Percentiles rank a stretch among this genome's conserved stretches.
These are phyloP conservation scores for Pezicula carpinea DNA, from an alignment of 2,329 filamentous ascomycete genomes.

Conservation along the genomic window DNA sequence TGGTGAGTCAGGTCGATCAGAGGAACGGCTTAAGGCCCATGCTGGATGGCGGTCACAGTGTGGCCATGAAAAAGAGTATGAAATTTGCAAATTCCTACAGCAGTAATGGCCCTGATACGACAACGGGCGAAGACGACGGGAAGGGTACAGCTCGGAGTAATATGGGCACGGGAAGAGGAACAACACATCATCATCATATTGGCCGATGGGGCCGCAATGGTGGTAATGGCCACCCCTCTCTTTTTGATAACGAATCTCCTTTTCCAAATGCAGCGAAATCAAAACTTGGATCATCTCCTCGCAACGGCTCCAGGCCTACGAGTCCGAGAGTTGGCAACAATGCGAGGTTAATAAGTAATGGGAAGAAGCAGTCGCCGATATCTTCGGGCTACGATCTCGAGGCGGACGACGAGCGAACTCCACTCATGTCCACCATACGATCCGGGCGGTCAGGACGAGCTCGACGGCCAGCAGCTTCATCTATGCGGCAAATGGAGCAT, in stretches of 20 bases:
- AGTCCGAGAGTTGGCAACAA: constrained; percentile 59
- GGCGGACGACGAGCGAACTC: constrained; percentile 84
- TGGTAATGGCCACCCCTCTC: constrained; percentile 62
- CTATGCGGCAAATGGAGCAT: constrained; percentile 67
- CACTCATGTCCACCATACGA: constrained; percentile 63
- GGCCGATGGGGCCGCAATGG: constrained; percentile 71
- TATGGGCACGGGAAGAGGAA: constrained; percentile 59
- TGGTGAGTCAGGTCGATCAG: constrained; percentile 65
- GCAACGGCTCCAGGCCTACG: constrained; percentile 61
- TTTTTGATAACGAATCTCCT: constrained; percentile 74
- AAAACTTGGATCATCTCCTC: constrained; percentile 55
- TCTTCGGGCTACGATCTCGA: constrained; percentile 73
- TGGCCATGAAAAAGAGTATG: constrained; percentile 84
- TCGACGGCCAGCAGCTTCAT: constrained; percentile 50
- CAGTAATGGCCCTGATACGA: constrained; percentile 44
- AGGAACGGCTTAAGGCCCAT: constrained; percentile 46
- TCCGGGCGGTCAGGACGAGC: constrained; percentile 52
- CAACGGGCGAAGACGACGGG: constrained; percentile 62
- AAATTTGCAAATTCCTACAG: constrained; percentile 85
- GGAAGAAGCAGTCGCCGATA: constrained; percentile 56
- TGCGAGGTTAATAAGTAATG: constrained; percentile 36
- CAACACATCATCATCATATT: constrained; percentile 73
- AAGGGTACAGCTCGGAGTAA: constrained; percentile 57
- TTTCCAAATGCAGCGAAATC: constrained; percentile 63
- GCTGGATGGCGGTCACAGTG: constrained; percentile 57